phyloP scores from a whole-genome alignment of 371 early-diverging fungal genomes.

The Rhizopus arrhizus region DNA sequence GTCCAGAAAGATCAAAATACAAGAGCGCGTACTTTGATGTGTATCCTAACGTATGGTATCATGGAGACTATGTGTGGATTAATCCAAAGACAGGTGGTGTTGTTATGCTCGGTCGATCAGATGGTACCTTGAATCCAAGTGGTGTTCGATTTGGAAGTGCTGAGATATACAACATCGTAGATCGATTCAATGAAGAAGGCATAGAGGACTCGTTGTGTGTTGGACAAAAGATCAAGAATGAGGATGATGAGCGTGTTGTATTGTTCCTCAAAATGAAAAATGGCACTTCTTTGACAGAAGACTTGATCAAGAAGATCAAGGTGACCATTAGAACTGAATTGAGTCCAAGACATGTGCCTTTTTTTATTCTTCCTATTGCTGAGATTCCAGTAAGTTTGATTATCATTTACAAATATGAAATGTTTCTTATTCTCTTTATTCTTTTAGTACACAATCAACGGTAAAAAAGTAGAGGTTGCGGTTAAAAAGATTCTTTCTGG shows the following conservation, averaged over 20 bases:
- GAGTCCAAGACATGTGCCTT: slow-evolving; percentile 93
- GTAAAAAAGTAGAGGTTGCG: slow-evolving; percentile 97
- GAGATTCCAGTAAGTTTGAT: slow-evolving; percentile 82
- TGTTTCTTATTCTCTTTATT: slow-evolving; percentile 4
- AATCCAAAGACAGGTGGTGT: slow-evolving; percentile 89
- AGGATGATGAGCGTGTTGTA: slow-evolving; percentile 90
- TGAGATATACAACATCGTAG: slow-evolving; percentile 92
- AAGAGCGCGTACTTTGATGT: slow-evolving; percentile 86
- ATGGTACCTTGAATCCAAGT: slow-evolving; percentile 94
- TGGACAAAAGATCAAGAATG: slow-evolving; percentile 77
- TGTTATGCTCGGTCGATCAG: slow-evolving; percentile 93
- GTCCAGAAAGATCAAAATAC: slow-evolving; percentile 74
- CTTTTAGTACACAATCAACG: slow-evolving; percentile 85
- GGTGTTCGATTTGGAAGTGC: slow-evolving; percentile 96
- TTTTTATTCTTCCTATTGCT: slow-evolving; percentile 74
- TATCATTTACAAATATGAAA: neutral
- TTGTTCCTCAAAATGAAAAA: slow-evolving; percentile 83
- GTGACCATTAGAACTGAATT: slow-evolving; percentile 79
- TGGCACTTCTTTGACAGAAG: slow-evolving; percentile 42
- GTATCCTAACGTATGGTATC: slow-evolving; percentile 88
- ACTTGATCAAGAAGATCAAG: slow-evolving; percentile 63
- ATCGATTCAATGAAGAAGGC: slow-evolving; percentile 56
- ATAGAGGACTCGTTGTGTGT: slow-evolving; percentile 62
- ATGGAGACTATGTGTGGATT: slow-evolving; percentile 92
- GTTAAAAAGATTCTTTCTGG: slow-evolving; percentile 92